Conservation (phyloP, 768 basidiomycete species). For the Suillus weaverae region DNA sequence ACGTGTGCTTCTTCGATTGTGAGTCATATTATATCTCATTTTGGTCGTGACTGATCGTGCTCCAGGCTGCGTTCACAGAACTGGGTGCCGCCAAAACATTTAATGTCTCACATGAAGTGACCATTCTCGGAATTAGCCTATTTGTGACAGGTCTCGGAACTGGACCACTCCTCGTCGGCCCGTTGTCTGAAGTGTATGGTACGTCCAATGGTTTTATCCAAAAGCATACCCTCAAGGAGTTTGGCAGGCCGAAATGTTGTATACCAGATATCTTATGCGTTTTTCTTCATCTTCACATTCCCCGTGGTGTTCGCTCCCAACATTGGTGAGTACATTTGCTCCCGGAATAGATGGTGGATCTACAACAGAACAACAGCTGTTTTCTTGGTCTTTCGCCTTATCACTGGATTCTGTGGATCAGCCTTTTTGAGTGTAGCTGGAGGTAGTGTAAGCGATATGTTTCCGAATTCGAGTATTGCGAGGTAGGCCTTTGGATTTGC, state of each 20-base stretch:
- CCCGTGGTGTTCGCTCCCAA: constrained; percentile 75
- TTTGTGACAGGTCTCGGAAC: constrained; percentile 42
- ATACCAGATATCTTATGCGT: constrained; percentile 58
- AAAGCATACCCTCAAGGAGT: neutral
- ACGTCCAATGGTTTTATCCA: neutral
- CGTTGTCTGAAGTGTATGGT: constrained; percentile 42
- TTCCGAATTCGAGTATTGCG: constrained; percentile 54
- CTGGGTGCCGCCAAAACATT: constrained; percentile 51
- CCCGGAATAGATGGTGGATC: neutral
- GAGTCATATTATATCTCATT: constrained; percentile 20
- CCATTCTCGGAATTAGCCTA: constrained; percentile 48
- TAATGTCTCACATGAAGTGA: constrained; percentile 52
- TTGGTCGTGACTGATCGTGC: neutral
- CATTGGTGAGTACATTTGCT: constrained; percentile 39
- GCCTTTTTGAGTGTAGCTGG: constrained; percentile 65
- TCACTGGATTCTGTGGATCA: constrained; percentile 54
- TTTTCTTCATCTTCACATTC: constrained; percentile 65
- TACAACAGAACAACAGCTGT: constrained; percentile 39
- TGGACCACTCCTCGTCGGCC: constrained; percentile 39
- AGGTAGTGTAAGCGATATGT: constrained; percentile 60
- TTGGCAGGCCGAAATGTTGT: constrained; percentile 58
- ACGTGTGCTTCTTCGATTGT: constrained; percentile 60
- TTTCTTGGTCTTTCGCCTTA: constrained; percentile 60
- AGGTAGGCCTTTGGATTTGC: constrained; percentile 40
- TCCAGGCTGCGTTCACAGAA: constrained; percentile 64